Evolutionary conservation across 2,329 filamentous ascomycete genomes (phyloP).

Genomic region (Beauveria scarabaeidicola): DNA sequence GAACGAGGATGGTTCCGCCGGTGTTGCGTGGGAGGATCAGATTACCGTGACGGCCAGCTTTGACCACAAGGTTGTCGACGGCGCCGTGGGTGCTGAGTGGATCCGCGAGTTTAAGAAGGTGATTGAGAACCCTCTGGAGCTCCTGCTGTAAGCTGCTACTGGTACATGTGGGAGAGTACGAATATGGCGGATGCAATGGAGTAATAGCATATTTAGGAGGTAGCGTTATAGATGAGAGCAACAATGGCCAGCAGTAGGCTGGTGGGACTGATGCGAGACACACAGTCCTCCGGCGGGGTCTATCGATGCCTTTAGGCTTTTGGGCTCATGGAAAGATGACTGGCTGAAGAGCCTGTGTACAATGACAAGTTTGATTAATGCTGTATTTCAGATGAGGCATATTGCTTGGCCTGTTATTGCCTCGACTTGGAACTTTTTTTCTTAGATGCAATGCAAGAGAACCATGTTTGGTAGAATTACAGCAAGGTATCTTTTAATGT

Average conservation of each 20-base stretch:
- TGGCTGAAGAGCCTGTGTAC: constrained; percentile 30
- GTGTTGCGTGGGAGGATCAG: constrained; percentile 90
- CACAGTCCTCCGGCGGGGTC: not conserved
- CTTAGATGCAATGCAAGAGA: too few species aligned
- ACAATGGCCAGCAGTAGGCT: constrained; percentile 10
- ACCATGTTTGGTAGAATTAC: too few species aligned
- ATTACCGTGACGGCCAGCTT: constrained; percentile 93
- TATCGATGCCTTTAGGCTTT: not conserved
- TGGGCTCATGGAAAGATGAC: constrained; percentile 14
- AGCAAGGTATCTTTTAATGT: not conserved
- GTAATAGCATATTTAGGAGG: constrained; percentile 12
- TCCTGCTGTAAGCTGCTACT: constrained; percentile 63
- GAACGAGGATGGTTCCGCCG: constrained; percentile 68
- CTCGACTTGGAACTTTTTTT: constrained; percentile 16
- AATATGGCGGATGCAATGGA: not conserved
- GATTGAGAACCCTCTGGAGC: constrained; percentile 91
- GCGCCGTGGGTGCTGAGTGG: constrained; percentile 93
- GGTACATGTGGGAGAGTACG: not conserved
- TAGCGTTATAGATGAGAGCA: constrained; percentile 10
- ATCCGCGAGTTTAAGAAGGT: constrained; percentile 96
- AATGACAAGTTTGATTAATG: constrained; percentile 34
- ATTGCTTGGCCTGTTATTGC: constrained; percentile 20
- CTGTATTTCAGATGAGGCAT: constrained; percentile 24
- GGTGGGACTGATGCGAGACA: not conserved
- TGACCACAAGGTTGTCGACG: constrained; percentile 98